These are phyloP conservation scores for Beauveria brongniartii DNA, from an alignment of 2,329 filamentous ascomycete species.

Conservation along the genomic window DNA sequence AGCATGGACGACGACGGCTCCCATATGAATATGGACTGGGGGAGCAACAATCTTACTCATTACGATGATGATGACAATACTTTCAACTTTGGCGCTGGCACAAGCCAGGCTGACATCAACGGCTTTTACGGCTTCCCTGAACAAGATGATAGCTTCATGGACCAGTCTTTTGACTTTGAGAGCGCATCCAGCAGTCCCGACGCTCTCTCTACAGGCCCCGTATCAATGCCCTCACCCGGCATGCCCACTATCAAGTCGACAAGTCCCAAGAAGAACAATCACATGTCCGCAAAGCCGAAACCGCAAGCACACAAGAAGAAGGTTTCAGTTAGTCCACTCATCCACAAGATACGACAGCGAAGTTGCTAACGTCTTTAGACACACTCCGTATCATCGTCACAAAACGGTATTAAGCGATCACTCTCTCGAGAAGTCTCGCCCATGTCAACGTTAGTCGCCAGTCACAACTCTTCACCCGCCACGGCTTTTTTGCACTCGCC, in stretches of 20 bases:
- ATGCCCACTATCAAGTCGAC: constrained; percentile 34
- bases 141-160: constrained; percentile 37
- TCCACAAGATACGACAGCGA: neutral
- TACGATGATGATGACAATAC: constrained; percentile 31
- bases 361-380: constrained; percentile 33
- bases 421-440: constrained; percentile 48
- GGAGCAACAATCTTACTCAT: constrained; percentile 22
- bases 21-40: constrained; percentile 37
- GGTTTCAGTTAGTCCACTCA: constrained; percentile 32
- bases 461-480: constrained; percentile 44
- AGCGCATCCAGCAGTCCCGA: constrained; percentile 51
- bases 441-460: constrained; percentile 41
- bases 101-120: constrained; percentile 20
- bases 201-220: constrained; percentile 19
- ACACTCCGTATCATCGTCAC: constrained; percentile 42
- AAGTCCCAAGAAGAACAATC: constrained; percentile 19
- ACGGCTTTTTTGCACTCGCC: constrained; percentile 38
- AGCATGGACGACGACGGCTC: constrained; percentile 35
- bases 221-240: constrained; percentile 33
- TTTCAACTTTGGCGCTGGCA: constrained; percentile 27
- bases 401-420: constrained; percentile 38
- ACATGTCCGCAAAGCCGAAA: constrained; percentile 19
- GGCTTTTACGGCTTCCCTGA: constrained; percentile 24
- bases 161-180: constrained; percentile 48
- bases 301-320: constrained; percentile 28